Conservation (phyloP, 306 rosid genomes). For the Dalbergia cultrata region DNA sequence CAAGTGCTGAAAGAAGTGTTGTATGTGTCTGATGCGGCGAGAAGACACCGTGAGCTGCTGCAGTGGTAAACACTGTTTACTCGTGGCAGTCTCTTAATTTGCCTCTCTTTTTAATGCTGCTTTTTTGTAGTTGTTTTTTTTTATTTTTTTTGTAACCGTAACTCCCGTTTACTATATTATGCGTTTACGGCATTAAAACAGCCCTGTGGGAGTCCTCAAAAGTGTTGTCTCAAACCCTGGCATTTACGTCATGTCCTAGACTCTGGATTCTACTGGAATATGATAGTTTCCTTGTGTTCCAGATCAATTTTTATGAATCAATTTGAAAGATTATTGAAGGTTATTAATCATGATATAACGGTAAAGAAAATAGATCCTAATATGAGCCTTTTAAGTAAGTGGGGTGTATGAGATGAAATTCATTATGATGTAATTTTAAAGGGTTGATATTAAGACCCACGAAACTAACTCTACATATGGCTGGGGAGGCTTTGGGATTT, state of each 20-base stretch:
- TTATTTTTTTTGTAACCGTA: neutral
- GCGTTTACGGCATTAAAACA: neutral
- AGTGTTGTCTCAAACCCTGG: neutral
- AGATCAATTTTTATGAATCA: no score
- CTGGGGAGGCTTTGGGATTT: no score
- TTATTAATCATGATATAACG: no score
- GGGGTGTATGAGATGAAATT: no score
- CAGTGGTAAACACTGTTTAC: neutral
- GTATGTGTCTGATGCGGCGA: conserved; percentile 61
- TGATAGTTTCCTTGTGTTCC: neutral
- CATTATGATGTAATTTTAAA: no score
- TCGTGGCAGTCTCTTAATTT: conserved; percentile 9
- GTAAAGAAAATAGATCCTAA: no score
- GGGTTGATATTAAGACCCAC: no score
- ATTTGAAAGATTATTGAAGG: no score
- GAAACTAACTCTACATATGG: no score
- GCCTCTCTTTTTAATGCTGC: neutral
- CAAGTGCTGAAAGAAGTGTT: neutral
- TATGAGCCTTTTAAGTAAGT: no score
- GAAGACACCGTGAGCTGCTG: conserved; percentile 49
- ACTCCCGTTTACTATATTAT: neutral
- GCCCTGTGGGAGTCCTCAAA: neutral
- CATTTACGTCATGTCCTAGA: conserved; percentile 3
- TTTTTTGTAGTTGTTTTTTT: neutral
- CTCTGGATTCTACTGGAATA: neutral